Base-by-base conservation (phyloP, 768 basidiomycete genomes). In the Suillus fuscotomentosus region DNA sequence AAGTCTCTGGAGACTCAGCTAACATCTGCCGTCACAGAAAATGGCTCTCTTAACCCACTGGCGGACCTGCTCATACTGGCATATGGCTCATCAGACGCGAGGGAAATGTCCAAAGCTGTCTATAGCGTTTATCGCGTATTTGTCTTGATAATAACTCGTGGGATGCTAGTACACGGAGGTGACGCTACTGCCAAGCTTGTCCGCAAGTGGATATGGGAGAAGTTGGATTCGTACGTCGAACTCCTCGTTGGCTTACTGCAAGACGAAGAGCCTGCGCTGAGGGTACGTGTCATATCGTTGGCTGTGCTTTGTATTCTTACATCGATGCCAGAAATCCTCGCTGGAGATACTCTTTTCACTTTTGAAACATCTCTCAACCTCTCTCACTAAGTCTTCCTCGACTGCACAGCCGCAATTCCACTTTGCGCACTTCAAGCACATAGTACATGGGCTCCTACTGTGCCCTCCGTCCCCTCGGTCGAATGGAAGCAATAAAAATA, bases 41-140 rank as follows among this genome's bases (percentile, higher is more conserved):
- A 87, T 66, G 68, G 79, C 15, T 92, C 94, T 22, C 81, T 97
- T 50, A 98, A 97, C 71, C 79, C 84, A 36, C 76, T 97, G 24
- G 85, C 88, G 14, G 91, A 94, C 73, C 86, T 97, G 9, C 73
- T 94, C 61, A 78, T 85, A 17, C 75, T 93, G 38, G 81, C 88
- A 1, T 74, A 80, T 38, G 73, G 78, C 20, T 73, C 81, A 2
- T 69, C 78, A 48, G 82, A 86, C 47, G 78, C 91, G 0, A 82
- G 82, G 67, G 81, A 85, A 36, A 83, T 87, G 15, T 90, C 84
- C 63, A 94, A 91, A 72, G 88, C 85, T 2, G 83, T 95, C 20
- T 97, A 94, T 76, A 89, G 94, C 0, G 74, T 91, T 6, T 95
- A 97, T 74, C 80, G 95, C 45, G 81, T 89, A 14, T 95, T 94